Conservation (phyloP, 1,284 basidiomycete genomes). For the Melampsora americana region DNA sequence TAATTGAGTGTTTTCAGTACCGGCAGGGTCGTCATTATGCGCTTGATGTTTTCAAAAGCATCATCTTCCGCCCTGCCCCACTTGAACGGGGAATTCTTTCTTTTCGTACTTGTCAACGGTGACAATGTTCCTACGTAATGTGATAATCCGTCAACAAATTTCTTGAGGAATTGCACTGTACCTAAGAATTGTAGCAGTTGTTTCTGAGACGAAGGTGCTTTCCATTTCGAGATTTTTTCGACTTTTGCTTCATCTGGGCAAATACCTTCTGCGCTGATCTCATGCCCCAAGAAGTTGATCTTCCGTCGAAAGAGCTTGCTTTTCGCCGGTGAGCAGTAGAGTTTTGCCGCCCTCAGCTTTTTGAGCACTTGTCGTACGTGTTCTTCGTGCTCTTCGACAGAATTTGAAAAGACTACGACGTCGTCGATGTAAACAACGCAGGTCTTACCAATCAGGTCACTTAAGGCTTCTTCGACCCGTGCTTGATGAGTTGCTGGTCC, state of each 20-base stretch:
- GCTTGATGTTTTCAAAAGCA: slow-evolving; percentile 55
- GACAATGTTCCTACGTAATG: background rate
- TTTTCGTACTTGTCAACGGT: background rate
- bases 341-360: background rate
- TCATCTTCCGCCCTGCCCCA: slow-evolving; percentile 25
- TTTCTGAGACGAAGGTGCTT: background rate
- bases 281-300: slow-evolving; percentile 4
- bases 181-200: background rate
- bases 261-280: background rate
- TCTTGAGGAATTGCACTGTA: slow-evolving; percentile 1
- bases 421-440: slow-evolving; percentile 58
- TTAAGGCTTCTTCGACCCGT: slow-evolving; percentile 48
- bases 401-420: slow-evolving; percentile 58
- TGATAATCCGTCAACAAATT: background rate
- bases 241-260: slow-evolving; percentile 1
- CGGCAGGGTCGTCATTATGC: slow-evolving; percentile 49
- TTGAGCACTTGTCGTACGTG: background rate
- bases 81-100: background rate
- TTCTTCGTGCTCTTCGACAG: slow-evolving; percentile 54
- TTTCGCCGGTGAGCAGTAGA: slow-evolving; percentile 51
- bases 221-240: background rate
- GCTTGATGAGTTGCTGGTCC: slow-evolving; percentile 54
- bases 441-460: slow-evolving; percentile 53
- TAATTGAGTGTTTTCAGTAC: slow-evolving; percentile 53
- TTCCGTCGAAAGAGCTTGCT: slow-evolving; percentile 33